phyloP scores from a whole-genome alignment of 2,329 filamentous ascomycete species.

The Neopestalotiopsis rosae region DNA sequence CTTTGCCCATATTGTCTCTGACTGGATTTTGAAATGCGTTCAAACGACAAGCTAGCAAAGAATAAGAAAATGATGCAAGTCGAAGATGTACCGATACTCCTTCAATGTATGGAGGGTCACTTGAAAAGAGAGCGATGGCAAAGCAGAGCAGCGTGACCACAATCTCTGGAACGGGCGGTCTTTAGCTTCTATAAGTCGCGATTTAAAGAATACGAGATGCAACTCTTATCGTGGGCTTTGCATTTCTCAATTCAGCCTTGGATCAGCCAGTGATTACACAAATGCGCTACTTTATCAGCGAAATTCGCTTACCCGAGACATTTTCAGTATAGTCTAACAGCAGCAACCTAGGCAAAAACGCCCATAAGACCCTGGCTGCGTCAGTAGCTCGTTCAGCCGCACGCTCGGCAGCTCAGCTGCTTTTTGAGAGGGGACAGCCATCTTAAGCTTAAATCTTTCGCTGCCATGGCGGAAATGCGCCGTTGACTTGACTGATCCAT shows the following conservation, averaged over 20 bases:
- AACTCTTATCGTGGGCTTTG: background rate
- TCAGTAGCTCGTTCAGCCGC: constrained; percentile 7
- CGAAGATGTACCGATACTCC: background rate
- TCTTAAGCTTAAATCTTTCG: background rate
- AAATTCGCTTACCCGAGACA: background rate
- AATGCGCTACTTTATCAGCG: background rate
- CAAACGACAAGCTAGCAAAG: background rate
- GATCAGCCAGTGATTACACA: background rate
- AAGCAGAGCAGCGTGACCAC: too few relatives aligned
- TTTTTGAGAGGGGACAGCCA: background rate
- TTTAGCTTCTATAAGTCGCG: too few relatives aligned
- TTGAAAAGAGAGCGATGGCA: too few relatives aligned
- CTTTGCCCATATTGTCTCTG: constrained; percentile 22
- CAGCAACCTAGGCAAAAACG: constrained; percentile 3
- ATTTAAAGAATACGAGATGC: too few relatives aligned
- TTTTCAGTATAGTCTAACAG: background rate
- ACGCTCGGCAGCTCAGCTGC: constrained; percentile 18
- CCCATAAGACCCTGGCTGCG: background rate
- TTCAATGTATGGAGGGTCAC: too few relatives aligned
- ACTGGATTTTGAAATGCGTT: background rate
- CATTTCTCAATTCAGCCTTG: background rate
- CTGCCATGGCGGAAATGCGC: background rate
- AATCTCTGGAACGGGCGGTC: too few relatives aligned
- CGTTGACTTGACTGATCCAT: too few relatives aligned
- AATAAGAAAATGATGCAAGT: background rate